Evolutionary conservation across 441 rosid species (phyloP).

Genomic region (Melastoma candidum): DNA sequence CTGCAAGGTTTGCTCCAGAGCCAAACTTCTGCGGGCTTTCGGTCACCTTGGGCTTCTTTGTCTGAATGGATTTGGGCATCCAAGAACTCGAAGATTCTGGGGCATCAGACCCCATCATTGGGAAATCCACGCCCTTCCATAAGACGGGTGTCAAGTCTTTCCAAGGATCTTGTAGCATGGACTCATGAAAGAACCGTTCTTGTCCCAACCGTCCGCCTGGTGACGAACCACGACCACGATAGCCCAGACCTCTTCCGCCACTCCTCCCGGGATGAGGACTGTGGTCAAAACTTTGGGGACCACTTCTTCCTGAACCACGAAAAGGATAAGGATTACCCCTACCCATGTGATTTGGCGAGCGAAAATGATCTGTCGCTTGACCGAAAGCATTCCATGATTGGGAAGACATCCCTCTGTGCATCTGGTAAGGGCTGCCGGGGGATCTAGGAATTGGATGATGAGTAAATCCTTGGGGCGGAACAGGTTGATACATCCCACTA

Average conservation of each 20-base stretch:
- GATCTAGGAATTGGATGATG: too few relatives aligned
- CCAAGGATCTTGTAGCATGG: constrained; percentile 84
- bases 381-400: too few relatives aligned
- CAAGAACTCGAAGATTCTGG: constrained; percentile 24
- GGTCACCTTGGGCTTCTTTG: constrained; percentile 29
- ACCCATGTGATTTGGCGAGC: too few relatives aligned
- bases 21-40: constrained; percentile 34
- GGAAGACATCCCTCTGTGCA: too few relatives aligned
- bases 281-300: constrained; percentile 26
- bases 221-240: constrained; percentile 18
- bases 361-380: too few relatives aligned
- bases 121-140: constrained; percentile 35
- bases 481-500: too few relatives aligned
- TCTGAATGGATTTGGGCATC: constrained; percentile 49
- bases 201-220: constrained; percentile 23
- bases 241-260: constrained; percentile 29
- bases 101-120: neutral
- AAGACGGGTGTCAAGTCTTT: constrained; percentile 39
- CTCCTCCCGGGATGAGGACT: constrained; percentile 17
- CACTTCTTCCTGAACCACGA: constrained; percentile 35
- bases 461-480: too few relatives aligned
- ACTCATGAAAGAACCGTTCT: constrained; percentile 35
- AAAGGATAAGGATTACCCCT: constrained; percentile 9
- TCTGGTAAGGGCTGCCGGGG: too few relatives aligned
- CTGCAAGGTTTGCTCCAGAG: constrained; percentile 59